phyloP scores from a whole-genome alignment of 2,329 filamentous ascomycete genomes.

The Xylariaceae sp. region DNA sequence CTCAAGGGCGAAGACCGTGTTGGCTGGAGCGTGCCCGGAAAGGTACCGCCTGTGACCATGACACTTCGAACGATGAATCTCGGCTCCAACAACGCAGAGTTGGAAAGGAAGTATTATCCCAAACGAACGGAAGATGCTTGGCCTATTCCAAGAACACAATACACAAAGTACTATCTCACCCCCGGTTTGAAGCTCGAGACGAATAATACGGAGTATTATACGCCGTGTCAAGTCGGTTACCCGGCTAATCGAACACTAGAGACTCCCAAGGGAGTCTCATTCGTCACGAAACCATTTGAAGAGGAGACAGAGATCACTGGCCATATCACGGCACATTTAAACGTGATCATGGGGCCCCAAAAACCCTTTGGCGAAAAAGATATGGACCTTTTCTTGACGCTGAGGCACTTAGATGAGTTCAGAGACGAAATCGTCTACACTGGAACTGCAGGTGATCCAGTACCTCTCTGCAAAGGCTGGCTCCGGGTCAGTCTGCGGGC shows the following conservation, averaged over 20 bases:
- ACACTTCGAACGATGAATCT: slow-evolving; percentile 61
- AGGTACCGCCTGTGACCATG: slow-evolving; percentile 55
- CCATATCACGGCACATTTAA: slow-evolving; percentile 59
- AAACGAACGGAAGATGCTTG: slow-evolving; percentile 57
- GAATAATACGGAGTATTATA: slow-evolving; percentile 25
- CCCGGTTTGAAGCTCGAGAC: slow-evolving; percentile 39
- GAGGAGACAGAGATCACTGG: slow-evolving; percentile 65
- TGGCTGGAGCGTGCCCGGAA: slow-evolving; percentile 56
- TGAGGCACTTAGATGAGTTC: slow-evolving; percentile 50
- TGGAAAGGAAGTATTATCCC: slow-evolving; percentile 48
- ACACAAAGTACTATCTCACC: slow-evolving; percentile 56
- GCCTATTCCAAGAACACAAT: slow-evolving; percentile 62
- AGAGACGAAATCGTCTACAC: slow-evolving; percentile 60
- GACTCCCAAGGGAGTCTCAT: slow-evolving; percentile 50
- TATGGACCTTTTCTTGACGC: slow-evolving; percentile 59
- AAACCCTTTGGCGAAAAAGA: slow-evolving; percentile 41
- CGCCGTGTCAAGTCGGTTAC: slow-evolving; percentile 47
- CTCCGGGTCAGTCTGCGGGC: slow-evolving; percentile 54
- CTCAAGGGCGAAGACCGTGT: slow-evolving; percentile 59
- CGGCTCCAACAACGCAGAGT: slow-evolving; percentile 59
- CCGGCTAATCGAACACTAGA: slow-evolving; percentile 54
- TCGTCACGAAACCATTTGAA: slow-evolving; percentile 53
- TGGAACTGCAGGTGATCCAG: slow-evolving; percentile 58
- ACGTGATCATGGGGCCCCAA: slow-evolving; percentile 57
- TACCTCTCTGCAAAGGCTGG: slow-evolving; percentile 61